A percentile compares a stretch with the other conserved stretches of the same genome.
phyloP scores from a whole-genome alignment of 2,329 filamentous ascomycete genomes.

The Claviceps humidiphila region DNA sequence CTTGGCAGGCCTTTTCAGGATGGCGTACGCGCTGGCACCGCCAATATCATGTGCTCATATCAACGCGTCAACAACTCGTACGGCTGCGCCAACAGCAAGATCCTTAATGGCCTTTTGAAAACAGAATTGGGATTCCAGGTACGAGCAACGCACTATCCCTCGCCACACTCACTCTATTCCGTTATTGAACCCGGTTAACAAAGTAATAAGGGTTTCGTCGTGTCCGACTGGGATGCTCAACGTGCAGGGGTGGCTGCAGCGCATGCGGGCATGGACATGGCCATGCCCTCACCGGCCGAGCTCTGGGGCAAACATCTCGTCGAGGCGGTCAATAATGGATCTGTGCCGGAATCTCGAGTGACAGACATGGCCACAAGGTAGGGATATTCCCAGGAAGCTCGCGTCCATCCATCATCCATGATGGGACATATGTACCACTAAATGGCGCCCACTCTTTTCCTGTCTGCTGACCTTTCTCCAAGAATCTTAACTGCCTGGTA shows the following conservation, averaged over 20 bases:
- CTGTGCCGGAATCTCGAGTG: slow-evolving; percentile 39
- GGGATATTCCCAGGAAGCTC: background rate
- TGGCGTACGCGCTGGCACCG: slow-evolving; percentile 47
- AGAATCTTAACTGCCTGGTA: slow-evolving; percentile 42
- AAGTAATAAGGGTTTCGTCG: slow-evolving; percentile 42
- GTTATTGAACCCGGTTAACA: slow-evolving; percentile 9
- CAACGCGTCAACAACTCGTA: slow-evolving; percentile 61
- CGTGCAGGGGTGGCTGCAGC: slow-evolving; percentile 49
- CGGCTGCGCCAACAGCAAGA: slow-evolving; percentile 54
- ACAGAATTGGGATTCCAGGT: slow-evolving; percentile 42
- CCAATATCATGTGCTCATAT: slow-evolving; percentile 50
- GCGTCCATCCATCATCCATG: no score
- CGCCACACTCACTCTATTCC: background rate
- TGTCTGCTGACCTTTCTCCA: background rate
- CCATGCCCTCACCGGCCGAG: slow-evolving; percentile 40
- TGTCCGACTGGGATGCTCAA: slow-evolving; percentile 55
- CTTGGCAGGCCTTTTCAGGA: slow-evolving; percentile 51
- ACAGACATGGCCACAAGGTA: slow-evolving; percentile 46
- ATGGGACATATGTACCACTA: no score
- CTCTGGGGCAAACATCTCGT: slow-evolving; percentile 42
- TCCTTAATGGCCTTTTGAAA: slow-evolving; percentile 55
- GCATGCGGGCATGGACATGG: slow-evolving; percentile 57
- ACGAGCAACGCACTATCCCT: background rate
- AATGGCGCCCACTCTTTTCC: background rate
- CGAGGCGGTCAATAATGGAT: slow-evolving; percentile 46